These are phyloP conservation scores for Anastatica hierochuntica DNA, from an alignment of 345 rosid genomes.

Conservation along the genomic window DNA sequence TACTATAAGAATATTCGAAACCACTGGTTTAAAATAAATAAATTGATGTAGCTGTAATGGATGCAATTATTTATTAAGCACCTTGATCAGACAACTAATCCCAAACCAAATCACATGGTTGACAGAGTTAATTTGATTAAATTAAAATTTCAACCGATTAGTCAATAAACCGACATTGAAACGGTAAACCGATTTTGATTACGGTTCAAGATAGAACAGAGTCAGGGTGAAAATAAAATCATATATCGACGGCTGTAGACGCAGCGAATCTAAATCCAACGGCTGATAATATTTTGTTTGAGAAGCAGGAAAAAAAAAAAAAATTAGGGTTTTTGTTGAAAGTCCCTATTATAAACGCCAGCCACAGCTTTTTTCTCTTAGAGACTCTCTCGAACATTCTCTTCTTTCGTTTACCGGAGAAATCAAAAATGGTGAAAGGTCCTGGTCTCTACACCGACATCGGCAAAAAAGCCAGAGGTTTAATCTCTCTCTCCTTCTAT, in stretches of 20 bases:
- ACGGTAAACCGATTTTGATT: neutral
- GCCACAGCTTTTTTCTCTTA: neutral
- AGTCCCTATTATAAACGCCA: neutral
- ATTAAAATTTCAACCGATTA: neutral
- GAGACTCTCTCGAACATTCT: too few relatives aligned
- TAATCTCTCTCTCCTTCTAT: neutral
- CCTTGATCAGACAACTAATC: neutral
- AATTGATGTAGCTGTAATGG: too few relatives aligned
- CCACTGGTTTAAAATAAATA: too few relatives aligned
- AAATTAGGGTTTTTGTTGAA: constrained; percentile 21
- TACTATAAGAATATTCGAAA: too few relatives aligned
- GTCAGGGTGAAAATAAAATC: too few relatives aligned
- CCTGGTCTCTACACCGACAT: constrained; percentile 90
- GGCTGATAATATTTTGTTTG: constrained; percentile 11
- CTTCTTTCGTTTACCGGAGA: neutral
- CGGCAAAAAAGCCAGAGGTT: constrained; percentile 94
- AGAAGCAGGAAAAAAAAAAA: neutral
- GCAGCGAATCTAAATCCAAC: constrained; percentile 4
- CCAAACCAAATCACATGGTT: neutral
- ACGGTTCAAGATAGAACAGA: too few relatives aligned
- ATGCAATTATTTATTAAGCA: neutral
- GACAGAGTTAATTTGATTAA: neutral
- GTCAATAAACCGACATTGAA: neutral
- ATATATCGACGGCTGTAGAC: constrained; percentile 15
- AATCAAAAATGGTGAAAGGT: constrained; percentile 58